Percentiles rank a stretch among this genome's conserved stretches.
These are phyloP conservation scores for Penicillium macrosclerotiorum DNA, from an alignment of 495 filamentous ascomycete species.

Conservation along the genomic window DNA sequence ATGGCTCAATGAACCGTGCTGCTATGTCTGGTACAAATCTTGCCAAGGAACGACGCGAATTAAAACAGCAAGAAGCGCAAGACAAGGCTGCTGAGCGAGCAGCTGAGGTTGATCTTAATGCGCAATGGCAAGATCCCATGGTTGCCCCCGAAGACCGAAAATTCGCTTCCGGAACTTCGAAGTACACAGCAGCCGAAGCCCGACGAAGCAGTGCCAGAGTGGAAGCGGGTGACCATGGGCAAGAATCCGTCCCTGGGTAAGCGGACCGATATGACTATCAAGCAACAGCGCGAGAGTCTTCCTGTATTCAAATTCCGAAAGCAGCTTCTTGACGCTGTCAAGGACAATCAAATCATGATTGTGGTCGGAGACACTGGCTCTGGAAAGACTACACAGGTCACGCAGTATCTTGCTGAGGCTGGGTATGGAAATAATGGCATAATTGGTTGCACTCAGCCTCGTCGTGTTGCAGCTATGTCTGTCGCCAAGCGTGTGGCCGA, in stretches of 20 bases:
- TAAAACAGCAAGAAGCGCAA: conserved; percentile 84
- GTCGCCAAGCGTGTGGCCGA: conserved; percentile 96
- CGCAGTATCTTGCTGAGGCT: conserved; percentile 90
- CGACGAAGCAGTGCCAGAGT: conserved; percentile 79
- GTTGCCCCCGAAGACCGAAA: conserved; percentile 75
- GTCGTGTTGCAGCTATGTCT: conserved; percentile 95
- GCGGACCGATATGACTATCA: conserved; percentile 88
- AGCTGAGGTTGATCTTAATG: conserved; percentile 76
- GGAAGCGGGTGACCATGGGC: conserved; percentile 81
- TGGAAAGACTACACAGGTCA: conserved; percentile 95
- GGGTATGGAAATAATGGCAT: conserved; percentile 88
- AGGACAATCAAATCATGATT: conserved; percentile 86
- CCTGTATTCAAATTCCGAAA: conserved; percentile 90
- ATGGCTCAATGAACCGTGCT: conserved; percentile 91
- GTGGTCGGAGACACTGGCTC: conserved; percentile 97
- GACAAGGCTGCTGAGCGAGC: conserved; percentile 78
- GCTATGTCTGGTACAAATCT: conserved; percentile 88
- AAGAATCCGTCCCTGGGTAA: conserved; percentile 83
- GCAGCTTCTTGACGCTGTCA: conserved; percentile 83
- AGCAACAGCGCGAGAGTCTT: conserved; percentile 86
- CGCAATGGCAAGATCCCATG: conserved; percentile 98
- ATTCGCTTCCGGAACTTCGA: conserved; percentile 82
- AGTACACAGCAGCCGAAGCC: conserved; percentile 53
- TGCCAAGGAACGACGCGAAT: conserved; percentile 87
- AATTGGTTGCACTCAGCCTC: conserved; percentile 96